Evolutionary conservation across 148 eudicot genomes (phyloP).

Genomic region (Euryodendron excelsum): DNA sequence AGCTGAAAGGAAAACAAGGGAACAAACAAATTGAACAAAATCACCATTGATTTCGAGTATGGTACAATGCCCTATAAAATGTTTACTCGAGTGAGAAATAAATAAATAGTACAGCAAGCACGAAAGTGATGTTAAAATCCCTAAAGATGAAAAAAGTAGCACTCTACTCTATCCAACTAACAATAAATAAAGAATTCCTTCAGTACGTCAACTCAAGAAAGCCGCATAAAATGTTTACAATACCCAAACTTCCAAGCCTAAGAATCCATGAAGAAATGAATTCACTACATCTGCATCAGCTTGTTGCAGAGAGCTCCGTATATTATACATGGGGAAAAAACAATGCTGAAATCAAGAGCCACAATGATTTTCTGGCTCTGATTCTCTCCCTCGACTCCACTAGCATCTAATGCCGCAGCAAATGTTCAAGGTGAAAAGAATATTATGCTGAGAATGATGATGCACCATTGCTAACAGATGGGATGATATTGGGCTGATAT

Average conservation of each 20-base stretch:
- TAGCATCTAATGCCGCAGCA: conserved; percentile 10
- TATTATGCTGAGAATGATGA: background rate
- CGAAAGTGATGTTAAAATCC: background rate
- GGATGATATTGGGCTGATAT: conserved; percentile 74
- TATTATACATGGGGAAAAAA: conserved; percentile 18
- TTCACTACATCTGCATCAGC: conserved; percentile 10
- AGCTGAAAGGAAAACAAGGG: background rate
- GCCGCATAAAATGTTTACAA: conserved; percentile 3
- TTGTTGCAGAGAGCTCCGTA: conserved; percentile 16
- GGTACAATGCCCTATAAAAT: background rate
- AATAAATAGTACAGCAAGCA: no score
- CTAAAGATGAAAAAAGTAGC: background rate
- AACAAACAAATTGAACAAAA: background rate
- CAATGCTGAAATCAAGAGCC: background rate
- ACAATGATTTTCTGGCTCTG: conserved; percentile 4
- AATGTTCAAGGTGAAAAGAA: conserved; percentile 4
- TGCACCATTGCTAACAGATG: conserved; percentile 40
- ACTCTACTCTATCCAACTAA: background rate
- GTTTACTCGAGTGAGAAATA: no score
- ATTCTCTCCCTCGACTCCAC: conserved; percentile 8
- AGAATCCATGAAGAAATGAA: conserved; percentile 14
- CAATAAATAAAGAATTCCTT: background rate
- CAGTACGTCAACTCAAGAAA: background rate
- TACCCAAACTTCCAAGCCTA: conserved; percentile 5
- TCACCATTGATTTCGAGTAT: background rate